These are phyloP conservation scores for Globisporangium iwayamae DNA, from an alignment of 352 stramenopile species.

Conservation along the genomic window DNA sequence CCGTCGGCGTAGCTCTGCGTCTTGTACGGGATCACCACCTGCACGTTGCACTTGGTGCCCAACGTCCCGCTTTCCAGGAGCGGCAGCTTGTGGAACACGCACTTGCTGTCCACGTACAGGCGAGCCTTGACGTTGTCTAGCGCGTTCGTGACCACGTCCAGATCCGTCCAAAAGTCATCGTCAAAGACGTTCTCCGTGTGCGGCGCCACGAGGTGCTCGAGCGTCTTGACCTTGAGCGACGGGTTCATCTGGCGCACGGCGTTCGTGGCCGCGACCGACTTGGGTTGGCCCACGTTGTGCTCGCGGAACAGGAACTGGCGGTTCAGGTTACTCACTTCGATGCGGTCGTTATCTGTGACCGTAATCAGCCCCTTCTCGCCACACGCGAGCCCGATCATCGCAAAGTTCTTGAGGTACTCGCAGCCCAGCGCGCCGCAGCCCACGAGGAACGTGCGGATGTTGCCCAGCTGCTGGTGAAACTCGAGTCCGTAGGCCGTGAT, in stretches of 20 bases:
- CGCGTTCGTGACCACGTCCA: constrained; percentile 97
- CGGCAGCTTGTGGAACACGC: constrained; percentile 95
- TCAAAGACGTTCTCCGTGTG: constrained; percentile 83
- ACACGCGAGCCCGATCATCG: constrained; percentile 74
- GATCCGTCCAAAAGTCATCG: constrained; percentile 75
- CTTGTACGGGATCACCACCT: constrained; percentile 84
- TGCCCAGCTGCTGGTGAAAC: constrained; percentile 62
- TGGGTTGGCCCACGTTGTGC: constrained; percentile 83
- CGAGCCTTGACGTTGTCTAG: constrained; percentile 99
- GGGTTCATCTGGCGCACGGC: constrained; percentile 75
- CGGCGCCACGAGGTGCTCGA: constrained; percentile 76
- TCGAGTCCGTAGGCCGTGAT: constrained; percentile 67
- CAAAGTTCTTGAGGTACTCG: constrained; percentile 88
- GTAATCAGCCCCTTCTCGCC: constrained; percentile 77
- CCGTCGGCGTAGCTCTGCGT: constrained; percentile 94
- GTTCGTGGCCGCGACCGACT: constrained; percentile 76
- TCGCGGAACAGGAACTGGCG: constrained; percentile 85
- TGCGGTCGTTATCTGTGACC: constrained; percentile 85
- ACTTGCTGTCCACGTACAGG: constrained; percentile 98
- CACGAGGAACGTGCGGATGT: constrained; percentile 79
- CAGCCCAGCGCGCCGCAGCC: constrained; percentile 79
- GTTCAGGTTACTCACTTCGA: constrained; percentile 88
- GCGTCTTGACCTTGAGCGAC: constrained; percentile 72
- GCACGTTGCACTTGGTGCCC: constrained; percentile 98
- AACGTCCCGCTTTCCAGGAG: constrained; percentile 98